Percentiles rank a stretch among this genome's conserved stretches.
phyloP scores from a whole-genome alignment of 1,284 basidiomycete species.

The Tausonia pullulans region DNA sequence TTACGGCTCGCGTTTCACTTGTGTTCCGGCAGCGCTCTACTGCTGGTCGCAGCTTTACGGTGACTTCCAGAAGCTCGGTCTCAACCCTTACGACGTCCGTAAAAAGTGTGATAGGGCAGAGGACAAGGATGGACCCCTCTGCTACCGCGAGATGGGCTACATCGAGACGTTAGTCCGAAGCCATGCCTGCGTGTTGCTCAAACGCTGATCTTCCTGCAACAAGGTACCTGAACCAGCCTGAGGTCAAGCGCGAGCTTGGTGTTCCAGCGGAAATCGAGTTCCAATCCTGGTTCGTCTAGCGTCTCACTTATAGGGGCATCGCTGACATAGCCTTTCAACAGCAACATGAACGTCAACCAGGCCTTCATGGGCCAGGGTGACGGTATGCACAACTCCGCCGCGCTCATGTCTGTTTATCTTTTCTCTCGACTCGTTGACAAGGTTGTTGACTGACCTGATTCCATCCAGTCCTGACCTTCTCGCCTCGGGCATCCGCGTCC shows the following conservation, averaged over 20 bases:
- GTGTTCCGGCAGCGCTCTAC: slow-evolving; percentile 41
- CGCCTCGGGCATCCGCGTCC: slow-evolving; percentile 58
- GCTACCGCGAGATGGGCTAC: slow-evolving; percentile 63
- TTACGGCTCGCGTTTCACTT: slow-evolving; percentile 40
- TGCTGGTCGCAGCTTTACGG: slow-evolving; percentile 41
- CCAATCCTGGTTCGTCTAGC: slow-evolving; percentile 22
- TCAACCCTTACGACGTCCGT: slow-evolving; percentile 67
- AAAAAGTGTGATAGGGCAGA: slow-evolving; percentile 50
- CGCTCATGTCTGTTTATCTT: slow-evolving; percentile 48
- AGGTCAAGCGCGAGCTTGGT: slow-evolving; percentile 62
- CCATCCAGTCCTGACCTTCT: slow-evolving; percentile 38
- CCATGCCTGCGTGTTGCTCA: no score
- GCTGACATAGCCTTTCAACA: slow-evolving; percentile 19
- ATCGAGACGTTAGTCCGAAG: slow-evolving; percentile 43
- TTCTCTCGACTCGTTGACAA: no score
- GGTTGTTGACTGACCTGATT: no score
- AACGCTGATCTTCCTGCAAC: no score
- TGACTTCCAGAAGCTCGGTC: slow-evolving; percentile 39
- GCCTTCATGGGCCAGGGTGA: slow-evolving; percentile 63
- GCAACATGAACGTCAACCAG: slow-evolving; percentile 40
- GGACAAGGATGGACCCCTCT: slow-evolving; percentile 42
- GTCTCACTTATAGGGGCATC: slow-evolving; percentile 19
- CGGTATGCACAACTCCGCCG: slow-evolving; percentile 62
- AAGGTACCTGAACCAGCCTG: slow-evolving; percentile 56
- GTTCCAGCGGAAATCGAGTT: slow-evolving; percentile 32